Base-by-base conservation (phyloP, 2,329 filamentous ascomycete genomes). In the Gyromitra esculenta region DNA sequence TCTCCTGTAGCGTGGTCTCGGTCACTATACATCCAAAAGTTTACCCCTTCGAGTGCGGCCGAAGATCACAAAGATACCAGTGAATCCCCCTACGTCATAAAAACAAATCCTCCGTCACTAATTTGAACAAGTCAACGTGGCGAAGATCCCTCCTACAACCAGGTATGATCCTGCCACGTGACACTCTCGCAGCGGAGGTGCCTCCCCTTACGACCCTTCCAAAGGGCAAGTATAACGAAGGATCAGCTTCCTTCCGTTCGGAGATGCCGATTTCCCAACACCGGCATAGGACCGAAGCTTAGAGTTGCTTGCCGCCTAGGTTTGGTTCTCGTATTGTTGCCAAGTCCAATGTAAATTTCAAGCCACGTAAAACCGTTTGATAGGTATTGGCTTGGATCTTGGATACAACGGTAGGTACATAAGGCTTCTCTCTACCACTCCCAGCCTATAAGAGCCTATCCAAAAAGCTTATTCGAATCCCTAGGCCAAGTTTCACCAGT, bases 91-190 rank as follows among this genome's bases (percentile, higher is more conserved):
- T 5, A n/a, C 9, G 7, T 37, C 11, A 18, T 45, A 65, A 52
- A 65, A 65, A 65, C 15, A 50, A 66, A 66, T 5, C 18, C 31
- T 56, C 39, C 41, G 43, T 37, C 62, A 52, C 25, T n/a, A 65
- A 52, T n/a, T 48, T 15, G 5, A 4, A 65, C 31, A 18, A 50
- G 45, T 15, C 43, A 52, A 11, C 63, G 54, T 35, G 31, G 41
- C 43, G 63, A 66, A 66, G 13, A 54, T 66, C 48, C 2, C 11
- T 54, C 31, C 7, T 54, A 25, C 15, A 11, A 1, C 21, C 25
- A 37, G 7, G 37, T 5, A 39, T 37, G 11, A 39, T 39, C 13
- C 31, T 15, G 18, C 25, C 21, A 59, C 21, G 9, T 15, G 21
- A 54, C 25, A 21, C 50, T 54, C 50, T 54, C 50, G 2, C 50